Evolutionary conservation across 2,329 filamentous ascomycete species (phyloP).

Genomic region (Beauveria medogensis): DNA sequence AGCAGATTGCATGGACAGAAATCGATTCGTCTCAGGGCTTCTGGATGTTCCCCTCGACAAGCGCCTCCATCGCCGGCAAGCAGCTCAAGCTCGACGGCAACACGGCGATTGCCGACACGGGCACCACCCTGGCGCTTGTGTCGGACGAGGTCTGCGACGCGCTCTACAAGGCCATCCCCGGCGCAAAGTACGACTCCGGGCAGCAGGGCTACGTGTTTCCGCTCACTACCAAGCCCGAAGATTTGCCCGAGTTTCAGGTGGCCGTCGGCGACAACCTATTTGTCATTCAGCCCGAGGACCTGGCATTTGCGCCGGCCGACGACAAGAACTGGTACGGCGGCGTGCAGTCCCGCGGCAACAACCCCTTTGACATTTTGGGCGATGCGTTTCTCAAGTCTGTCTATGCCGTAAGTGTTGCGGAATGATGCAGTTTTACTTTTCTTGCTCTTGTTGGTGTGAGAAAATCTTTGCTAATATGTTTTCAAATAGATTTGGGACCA

Average conservation of each 20-base stretch:
- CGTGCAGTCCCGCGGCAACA: conserved; percentile 6
- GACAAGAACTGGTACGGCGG: conserved; percentile 8
- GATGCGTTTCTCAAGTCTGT: conserved; percentile 6
- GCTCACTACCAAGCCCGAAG: conserved; percentile 30
- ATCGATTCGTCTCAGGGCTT: conserved; percentile 58
- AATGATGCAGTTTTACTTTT: no score
- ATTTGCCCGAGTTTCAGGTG: conserved; percentile 41
- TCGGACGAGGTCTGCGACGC: conserved; percentile 49
- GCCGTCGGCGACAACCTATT: conserved; percentile 51
- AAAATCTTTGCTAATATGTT: neutral
- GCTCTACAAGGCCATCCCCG: conserved; percentile 14
- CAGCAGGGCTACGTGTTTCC: conserved; percentile 21
- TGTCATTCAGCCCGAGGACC: conserved; percentile 27
- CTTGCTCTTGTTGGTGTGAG: no score
- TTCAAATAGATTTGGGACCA: conserved; percentile 5
- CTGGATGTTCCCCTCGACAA: conserved; percentile 38
- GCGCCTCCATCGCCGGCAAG: conserved; percentile 16
- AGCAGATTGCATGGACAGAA: conserved; percentile 49
- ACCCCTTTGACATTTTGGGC: conserved; percentile 5
- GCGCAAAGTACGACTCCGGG: conserved; percentile 25
- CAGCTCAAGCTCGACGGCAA: conserved; percentile 29
- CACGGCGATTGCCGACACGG: conserved; percentile 46
- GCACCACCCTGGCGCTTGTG: conserved; percentile 56
- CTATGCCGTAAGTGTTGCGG: neutral
- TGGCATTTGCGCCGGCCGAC: conserved; percentile 7